These are phyloP conservation scores for Fragilariopsis cylindrus DNA, from an alignment of 108 stramenopile species.

Conservation along the genomic window DNA sequence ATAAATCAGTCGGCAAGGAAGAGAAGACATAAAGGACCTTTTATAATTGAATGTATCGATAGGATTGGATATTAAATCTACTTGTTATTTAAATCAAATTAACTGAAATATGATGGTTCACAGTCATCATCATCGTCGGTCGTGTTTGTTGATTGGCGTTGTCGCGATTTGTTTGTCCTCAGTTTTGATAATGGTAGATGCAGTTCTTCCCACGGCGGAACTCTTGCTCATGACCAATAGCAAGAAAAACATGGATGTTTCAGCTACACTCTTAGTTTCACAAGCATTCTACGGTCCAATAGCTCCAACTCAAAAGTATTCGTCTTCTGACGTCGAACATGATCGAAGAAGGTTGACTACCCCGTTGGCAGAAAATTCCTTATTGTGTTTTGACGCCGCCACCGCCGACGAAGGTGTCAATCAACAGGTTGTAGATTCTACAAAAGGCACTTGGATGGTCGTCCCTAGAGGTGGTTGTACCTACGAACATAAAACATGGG, in stretches of 20 bases:
- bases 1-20: no score
- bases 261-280: constrained; percentile 53
- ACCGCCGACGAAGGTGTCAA: constrained; percentile 16
- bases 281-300: constrained; percentile 72
- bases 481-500: constrained; percentile 68
- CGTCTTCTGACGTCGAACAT: constrained; percentile 25
- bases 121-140: no score
- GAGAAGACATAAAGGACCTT: no score
- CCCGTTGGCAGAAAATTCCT: constrained; percentile 7
- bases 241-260: background rate
- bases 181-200: background rate
- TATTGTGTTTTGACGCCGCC: constrained; percentile 51
- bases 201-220: constrained; percentile 9
- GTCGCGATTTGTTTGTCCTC: background rate
- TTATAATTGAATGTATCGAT: no score
- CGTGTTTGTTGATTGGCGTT: background rate
- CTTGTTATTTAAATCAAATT: no score
- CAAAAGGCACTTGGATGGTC: constrained; percentile 38
- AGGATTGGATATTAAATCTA: no score
- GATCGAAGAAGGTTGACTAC: constrained; percentile 22
- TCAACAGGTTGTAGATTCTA: constrained; percentile 10
- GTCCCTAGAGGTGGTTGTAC: constrained; percentile 75
- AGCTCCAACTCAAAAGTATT: background rate
- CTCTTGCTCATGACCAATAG: background rate
- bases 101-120: no score